A percentile compares a stretch with the other conserved stretches of the same genome.
phyloP scores from a whole-genome alignment of 225 moss, liverwort and hornwort genomes.

The Thuidium tamariscinum region DNA sequence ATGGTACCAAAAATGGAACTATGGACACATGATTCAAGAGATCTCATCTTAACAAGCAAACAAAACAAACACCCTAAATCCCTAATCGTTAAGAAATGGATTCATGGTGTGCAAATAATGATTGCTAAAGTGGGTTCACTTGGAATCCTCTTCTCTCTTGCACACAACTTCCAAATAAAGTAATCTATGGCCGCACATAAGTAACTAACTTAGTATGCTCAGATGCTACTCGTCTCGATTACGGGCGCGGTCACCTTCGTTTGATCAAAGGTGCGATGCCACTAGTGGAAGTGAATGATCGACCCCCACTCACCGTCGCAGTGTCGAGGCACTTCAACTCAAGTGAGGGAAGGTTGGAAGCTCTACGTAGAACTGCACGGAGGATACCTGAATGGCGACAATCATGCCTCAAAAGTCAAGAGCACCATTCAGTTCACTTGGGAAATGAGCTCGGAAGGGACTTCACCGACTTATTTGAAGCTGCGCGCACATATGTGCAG shows the following conservation, averaged over 20 bases:
- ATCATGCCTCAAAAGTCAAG: background rate
- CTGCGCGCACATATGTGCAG: background rate
- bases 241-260: too few species aligned
- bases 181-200: background rate
- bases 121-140: background rate
- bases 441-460: background rate
- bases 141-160: background rate
- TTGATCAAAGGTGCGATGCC: too few species aligned
- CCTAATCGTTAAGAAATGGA: too few species aligned
- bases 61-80: too few species aligned
- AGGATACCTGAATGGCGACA: background rate
- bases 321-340: background rate
- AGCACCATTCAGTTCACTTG: background rate
- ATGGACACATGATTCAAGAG: too few species aligned
- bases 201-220: background rate
- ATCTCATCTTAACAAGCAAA: too few species aligned
- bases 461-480: background rate
- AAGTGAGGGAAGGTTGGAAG: background rate
- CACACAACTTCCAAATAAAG: background rate
- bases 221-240: background rate
- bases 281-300: background rate
- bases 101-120: too few species aligned
- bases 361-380: background rate
- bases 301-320: too few species aligned
- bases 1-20: too few species aligned